Base-by-base conservation (phyloP, 805 yeast genomes). In the Zygosaccharomyces lentus region DNA sequence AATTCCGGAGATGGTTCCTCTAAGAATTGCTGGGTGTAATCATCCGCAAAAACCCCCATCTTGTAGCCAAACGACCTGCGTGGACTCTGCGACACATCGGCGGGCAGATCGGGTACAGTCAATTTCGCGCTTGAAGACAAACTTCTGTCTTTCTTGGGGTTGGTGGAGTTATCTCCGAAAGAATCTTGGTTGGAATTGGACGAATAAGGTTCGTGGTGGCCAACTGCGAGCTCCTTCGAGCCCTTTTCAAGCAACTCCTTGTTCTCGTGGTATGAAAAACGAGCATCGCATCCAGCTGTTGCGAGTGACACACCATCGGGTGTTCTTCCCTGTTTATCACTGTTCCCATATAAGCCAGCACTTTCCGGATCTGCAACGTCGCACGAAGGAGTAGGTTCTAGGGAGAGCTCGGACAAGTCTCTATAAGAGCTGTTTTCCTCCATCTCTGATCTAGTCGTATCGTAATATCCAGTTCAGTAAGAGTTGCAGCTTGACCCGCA, bases 1-100 rank as follows among this genome's bases (percentile, higher is more conserved):
- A 86, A 68, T 53, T 86, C 95, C 4, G 76, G 77, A 0, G 89
- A 80, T 1, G 90, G 87, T 34, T 72, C 69, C 41, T 81, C 85
- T 40, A 73, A 73, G 1, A 77, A 58, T 47, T 70, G 75, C 51
- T 73, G 77, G 43, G 75, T 77, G 43, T 74, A 77, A 53, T 72
- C 73, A 39, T 70, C 76, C 19, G 71, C 61, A 36, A 77, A 62
- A 53, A 70, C 62, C 4, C 79, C 76, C 55, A 75, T 63, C 50
- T 73, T 76, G 48, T 69, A 73, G 10, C 64, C 63, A 6, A 64
- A 54, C 16, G 41, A 34, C 49, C 16, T 21, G 4, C 9, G 12
- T 9, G 27, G 31, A 21, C 24, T 8, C 30, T 42, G 36, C 10
- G 32, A 27, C 17, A 25, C 36, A 21, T 21, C 34, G 19, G 46